Base-by-base conservation (phyloP, 192 early-diverging fungal genomes). In the Podila minutissima region DNA sequence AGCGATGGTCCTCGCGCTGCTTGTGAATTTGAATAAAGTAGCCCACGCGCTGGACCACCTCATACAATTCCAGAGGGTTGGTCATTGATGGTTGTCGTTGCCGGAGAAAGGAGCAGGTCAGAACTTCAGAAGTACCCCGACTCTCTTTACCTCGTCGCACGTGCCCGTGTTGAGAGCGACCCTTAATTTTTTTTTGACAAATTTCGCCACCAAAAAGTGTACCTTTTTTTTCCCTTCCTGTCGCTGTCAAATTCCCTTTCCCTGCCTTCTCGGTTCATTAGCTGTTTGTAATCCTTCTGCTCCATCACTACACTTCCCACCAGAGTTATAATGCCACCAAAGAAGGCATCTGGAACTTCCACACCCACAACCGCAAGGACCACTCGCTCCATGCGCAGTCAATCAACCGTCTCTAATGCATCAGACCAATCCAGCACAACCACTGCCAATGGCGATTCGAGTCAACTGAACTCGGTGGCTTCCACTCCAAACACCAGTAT, bases 401-500 rank as follows among this genome's bases (percentile, higher is more conserved):
- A 35, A 8, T 67, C 65, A 20, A 28, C 50, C 13, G 49, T 64
- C 31, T 55, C 70, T 2, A 19, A 48, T 8, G 32, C 60, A 8
- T 38, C 69, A 5, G 24, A n/a, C 24, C 19, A 38, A 20, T n/a
- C 59, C 26, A 31, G 38, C 4, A 32, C 51, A 8, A 33, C 67
- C 62, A 46, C 67, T 41, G 58, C 58, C n/a, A 38, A 55, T 5
- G 55, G n/a, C 51, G 50, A 64, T 35, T 35, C 63, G 35, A 81
- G 77, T 60, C 66, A 63, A 37, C 29, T 69, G 53, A 67, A 53
- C 55, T 81, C 77, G 8, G 61, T 28, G 19, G 5, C 66, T 41
- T 73, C 77, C 10, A 69, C 53, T 33, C 77, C 77, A 33, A 73
- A 81, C 49, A 59, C 71, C 1, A 73, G 66, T 46, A 51, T 73